phyloP scores from a whole-genome alignment of 192 early-diverging fungal genomes.

The Coemansia sp. region DNA sequence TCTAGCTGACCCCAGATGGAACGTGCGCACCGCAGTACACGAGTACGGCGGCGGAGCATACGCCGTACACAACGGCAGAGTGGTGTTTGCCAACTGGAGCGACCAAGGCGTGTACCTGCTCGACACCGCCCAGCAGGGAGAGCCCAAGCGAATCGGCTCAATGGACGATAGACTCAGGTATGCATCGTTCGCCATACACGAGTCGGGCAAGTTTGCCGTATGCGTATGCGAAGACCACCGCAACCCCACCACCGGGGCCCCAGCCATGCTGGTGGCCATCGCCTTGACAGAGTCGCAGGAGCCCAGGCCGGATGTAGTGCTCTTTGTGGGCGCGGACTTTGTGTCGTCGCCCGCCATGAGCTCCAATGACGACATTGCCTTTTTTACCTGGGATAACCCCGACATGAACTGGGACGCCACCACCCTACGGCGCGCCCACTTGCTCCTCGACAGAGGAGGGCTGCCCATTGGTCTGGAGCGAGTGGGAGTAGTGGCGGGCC shows the following conservation, averaged over 20 bases:
- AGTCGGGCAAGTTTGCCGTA: constrained; percentile 55
- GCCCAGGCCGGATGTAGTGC: constrained; percentile 26
- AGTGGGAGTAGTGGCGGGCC: constrained; percentile 28
- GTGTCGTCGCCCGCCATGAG: constrained; percentile 64
- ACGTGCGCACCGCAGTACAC: constrained; percentile 68
- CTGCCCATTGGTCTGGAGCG: constrained; percentile 2
- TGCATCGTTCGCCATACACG: constrained; percentile 64
- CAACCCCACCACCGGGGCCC: constrained; percentile 47
- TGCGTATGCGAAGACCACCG: constrained; percentile 71
- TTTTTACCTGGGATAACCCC: constrained; percentile 69
- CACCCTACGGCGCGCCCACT: constrained; percentile 50
- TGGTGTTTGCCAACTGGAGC: constrained; percentile 64
- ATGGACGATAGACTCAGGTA: constrained; percentile 57
- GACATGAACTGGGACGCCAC: constrained; percentile 82
- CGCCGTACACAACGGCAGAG: constrained; percentile 52
- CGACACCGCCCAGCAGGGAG: constrained; percentile 17
- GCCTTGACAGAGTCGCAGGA: constrained; percentile 23
- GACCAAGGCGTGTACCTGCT: constrained; percentile 60
- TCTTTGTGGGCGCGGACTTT: constrained; percentile 64
- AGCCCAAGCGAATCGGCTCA: constrained; percentile 45
- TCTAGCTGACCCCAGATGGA: constrained; percentile 49
- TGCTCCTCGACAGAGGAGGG: not conserved
- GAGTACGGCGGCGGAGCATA: constrained; percentile 76
- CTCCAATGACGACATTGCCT: constrained; percentile 56
- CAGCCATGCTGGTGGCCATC: constrained; percentile 60